A percentile compares a stretch with the other conserved stretches of the same genome.
Conservation (phyloP, 805 yeast species). For the Phaffomyces opuntiae region DNA sequence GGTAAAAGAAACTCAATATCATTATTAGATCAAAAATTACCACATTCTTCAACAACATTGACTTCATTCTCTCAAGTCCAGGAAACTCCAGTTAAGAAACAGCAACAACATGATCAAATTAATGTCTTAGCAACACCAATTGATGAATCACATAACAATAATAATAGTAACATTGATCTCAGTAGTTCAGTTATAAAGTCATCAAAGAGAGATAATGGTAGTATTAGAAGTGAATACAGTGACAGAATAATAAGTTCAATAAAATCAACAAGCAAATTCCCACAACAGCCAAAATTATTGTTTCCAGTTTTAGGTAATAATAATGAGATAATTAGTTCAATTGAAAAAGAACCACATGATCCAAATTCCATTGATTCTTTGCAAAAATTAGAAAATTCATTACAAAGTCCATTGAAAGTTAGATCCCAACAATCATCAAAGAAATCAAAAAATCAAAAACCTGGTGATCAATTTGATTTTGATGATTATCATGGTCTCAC, state of each 20-base stretch:
- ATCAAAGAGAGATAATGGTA: background rate
- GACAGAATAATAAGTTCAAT: background rate
- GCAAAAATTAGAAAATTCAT: background rate
- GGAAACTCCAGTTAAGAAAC: constrained; percentile 22
- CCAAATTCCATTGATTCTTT: background rate
- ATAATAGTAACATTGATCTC: background rate
- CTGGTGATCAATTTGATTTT: constrained; percentile 16
- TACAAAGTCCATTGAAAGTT: constrained; percentile 18
- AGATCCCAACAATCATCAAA: constrained; percentile 6
- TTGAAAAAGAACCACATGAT: background rate
- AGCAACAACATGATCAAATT: constrained; percentile 5
- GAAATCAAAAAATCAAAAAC: constrained; percentile 6
- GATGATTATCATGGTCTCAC: background rate
- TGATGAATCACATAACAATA: background rate
- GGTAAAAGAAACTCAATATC: constrained; percentile 15
- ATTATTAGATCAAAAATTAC: background rate
- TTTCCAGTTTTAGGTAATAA: background rate
- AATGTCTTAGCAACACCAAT: constrained; percentile 16
- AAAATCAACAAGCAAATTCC: background rate
- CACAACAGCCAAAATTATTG: no score
- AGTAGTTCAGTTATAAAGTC: background rate
- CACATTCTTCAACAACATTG: constrained; percentile 10
- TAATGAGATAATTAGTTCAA: constrained; percentile 1
- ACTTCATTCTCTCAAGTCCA: constrained; percentile 22
- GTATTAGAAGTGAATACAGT: constrained; percentile 7